phyloP scores from a whole-genome alignment of 1,284 basidiomycete genomes.

The Anthracocystis walkeri region DNA sequence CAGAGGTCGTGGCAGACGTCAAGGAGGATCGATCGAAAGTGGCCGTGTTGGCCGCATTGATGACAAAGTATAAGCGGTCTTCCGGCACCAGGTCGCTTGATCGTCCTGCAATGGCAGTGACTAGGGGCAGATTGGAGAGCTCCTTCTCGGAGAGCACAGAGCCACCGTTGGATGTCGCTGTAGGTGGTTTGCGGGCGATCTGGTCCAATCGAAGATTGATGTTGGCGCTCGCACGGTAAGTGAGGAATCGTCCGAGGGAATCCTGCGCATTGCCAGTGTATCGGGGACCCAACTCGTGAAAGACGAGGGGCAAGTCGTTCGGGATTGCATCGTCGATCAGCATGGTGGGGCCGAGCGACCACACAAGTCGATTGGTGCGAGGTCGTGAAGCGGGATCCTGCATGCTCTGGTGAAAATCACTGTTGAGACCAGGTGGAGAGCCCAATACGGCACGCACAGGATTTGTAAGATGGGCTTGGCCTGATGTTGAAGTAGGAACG shows the following conservation, averaged over 20 bases:
- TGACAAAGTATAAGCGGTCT: constrained; percentile 55
- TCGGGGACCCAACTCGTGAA: constrained; percentile 51
- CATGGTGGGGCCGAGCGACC: constrained; percentile 58
- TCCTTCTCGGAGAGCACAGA: constrained; percentile 40
- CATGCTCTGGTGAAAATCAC: not conserved
- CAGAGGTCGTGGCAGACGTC: not conserved
- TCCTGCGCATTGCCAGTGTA: constrained; percentile 63
- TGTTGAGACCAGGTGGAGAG: constrained; percentile 35
- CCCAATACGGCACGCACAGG: constrained; percentile 53
- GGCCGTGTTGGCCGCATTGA: constrained; percentile 53
- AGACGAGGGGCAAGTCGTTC: constrained; percentile 54
- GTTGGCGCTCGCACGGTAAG: constrained; percentile 55
- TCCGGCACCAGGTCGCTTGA: constrained; percentile 50
- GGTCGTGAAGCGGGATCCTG: not conserved
- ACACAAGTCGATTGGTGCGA: constrained; percentile 43
- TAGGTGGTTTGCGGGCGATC: constrained; percentile 25
- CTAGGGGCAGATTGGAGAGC: constrained; percentile 49
- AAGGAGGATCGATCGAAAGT: constrained; percentile 28
- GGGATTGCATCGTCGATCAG: constrained; percentile 57
- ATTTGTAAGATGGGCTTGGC: constrained; percentile 7
- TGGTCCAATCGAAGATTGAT: constrained; percentile 60
- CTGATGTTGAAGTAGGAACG: constrained; percentile 10
- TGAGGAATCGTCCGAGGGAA: constrained; percentile 61
- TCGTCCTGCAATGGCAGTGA: constrained; percentile 51
- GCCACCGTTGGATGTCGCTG: constrained; percentile 6